These are phyloP conservation scores for Penicillium atrosanguineum DNA, from an alignment of 495 filamentous ascomycete genomes.

Conservation along the genomic window DNA sequence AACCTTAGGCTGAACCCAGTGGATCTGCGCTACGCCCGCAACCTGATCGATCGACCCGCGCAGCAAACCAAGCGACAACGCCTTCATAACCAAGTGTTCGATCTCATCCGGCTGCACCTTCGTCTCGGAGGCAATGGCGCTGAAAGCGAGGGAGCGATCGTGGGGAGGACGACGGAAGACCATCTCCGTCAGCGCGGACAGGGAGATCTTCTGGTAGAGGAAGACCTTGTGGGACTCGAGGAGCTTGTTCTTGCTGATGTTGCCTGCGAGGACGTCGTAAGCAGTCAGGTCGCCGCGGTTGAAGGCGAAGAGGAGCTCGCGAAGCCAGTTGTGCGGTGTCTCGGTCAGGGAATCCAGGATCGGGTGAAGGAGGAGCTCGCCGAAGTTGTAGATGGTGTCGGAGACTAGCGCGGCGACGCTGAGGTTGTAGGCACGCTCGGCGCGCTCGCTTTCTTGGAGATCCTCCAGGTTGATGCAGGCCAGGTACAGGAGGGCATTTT, in stretches of 20 bases:
- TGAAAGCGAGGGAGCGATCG: conserved; percentile 89
- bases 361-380: conserved; percentile 95
- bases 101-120: conserved; percentile 89
- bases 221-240: conserved; percentile 75
- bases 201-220: conserved; percentile 95
- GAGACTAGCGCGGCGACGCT: conserved; percentile 89
- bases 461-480: conserved; percentile 86
- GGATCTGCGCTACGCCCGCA: conserved; percentile 87
- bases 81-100: conserved; percentile 98
- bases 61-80: conserved; percentile 85
- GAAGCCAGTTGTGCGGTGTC: conserved; percentile 73
- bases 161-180: conserved; percentile 95
- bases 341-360: conserved; percentile 80
- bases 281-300: conserved; percentile 91
- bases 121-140: conserved; percentile 83
- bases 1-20: conserved; percentile 98
- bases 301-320: conserved; percentile 92
- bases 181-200: conserved; percentile 90
- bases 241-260: conserved; percentile 74
- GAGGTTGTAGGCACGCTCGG: conserved; percentile 84
- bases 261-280: conserved; percentile 75
- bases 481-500: conserved; percentile 95
- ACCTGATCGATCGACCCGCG: conserved; percentile 96
- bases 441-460: conserved; percentile 68
- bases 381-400: conserved; percentile 97